Evolutionary conservation across 176 grass and related monocot genomes (phyloP), one percentile per base, ranked within the genome.

Genomic region (Ensete glaucum): DNA sequence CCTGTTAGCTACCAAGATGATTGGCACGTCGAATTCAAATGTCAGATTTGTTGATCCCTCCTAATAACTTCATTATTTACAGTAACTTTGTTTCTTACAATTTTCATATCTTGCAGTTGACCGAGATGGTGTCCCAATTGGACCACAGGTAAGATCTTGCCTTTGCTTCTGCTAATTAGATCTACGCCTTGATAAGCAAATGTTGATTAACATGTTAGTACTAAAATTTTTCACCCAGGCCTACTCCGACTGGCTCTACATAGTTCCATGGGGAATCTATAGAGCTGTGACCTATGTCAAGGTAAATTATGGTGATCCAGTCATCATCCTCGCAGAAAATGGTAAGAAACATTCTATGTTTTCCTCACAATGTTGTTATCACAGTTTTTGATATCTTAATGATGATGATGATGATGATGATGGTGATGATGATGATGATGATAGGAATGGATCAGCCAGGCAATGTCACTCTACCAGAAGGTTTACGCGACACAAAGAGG

Each of bases 261-360:
- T 90, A 52, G 89, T 96, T 67, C 89, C 89, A 11, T 92, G 93
- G 93, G 93, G 93, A 3, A 82, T 96, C 54, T 96, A 96, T 79
- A 96, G 90, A 55, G 93, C 93, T 9, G 71, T 96, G 22, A 83
- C 84, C 9, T 89, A 92, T 78, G 84, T 92, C 13, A 96, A 96
- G 71, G 87, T 90, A 77, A 82, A 85, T 62, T 96, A 85, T 75
- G 78, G 65, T 54, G 81, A 89, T 70, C 89, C 93, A 3, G 12
- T 83, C 3, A 80, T 96, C n/a, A 84, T 92, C 76, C 75, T 96
- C 15, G 77, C 87, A 3, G 93, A 96, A 69, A 96, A 90, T 48
- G 93, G 92, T 96, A 90, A 64, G 34, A 51, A 25, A 34, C 29
- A 73, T n/a, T 52, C 3, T 9, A 15, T 69, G 0, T 16, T 13